Evolutionary conservation across 345 rosid species (phyloP).

Genomic region (Hibiscus syriacus): DNA sequence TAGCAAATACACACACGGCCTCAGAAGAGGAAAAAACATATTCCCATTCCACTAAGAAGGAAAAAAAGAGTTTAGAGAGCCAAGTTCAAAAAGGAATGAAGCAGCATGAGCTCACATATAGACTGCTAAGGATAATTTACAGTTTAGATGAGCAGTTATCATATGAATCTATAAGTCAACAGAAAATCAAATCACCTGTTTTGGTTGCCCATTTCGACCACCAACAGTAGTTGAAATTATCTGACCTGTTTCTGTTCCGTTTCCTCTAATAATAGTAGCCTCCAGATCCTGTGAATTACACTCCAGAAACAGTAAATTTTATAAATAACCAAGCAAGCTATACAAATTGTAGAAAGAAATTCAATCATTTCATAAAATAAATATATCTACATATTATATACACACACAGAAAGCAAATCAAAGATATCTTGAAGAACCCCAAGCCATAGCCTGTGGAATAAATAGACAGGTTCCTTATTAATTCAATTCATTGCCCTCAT

Average conservation of each 20-base stretch:
- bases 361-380: background rate
- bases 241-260: constrained; percentile 87
- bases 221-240: constrained; percentile 72
- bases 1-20: background rate
- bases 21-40: background rate
- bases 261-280: constrained; percentile 55
- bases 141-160: background rate
- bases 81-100: background rate
- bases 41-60: background rate
- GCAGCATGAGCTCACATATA: background rate
- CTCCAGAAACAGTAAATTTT: background rate
- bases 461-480: background rate
- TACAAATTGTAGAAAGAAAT: background rate
- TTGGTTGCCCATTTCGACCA: constrained; percentile 85
- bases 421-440: constrained; percentile 3
- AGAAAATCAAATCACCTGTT: constrained; percentile 53
- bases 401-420: background rate
- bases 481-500: background rate
- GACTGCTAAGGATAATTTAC: background rate
- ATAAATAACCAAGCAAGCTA: background rate
- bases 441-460: background rate
- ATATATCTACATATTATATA: background rate
- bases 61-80: background rate
- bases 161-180: background rate
- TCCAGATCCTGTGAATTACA: constrained; percentile 46